Evolutionary conservation across 2,329 filamentous ascomycete genomes (phyloP).

Genomic region (Albophoma yamanashiensis): DNA sequence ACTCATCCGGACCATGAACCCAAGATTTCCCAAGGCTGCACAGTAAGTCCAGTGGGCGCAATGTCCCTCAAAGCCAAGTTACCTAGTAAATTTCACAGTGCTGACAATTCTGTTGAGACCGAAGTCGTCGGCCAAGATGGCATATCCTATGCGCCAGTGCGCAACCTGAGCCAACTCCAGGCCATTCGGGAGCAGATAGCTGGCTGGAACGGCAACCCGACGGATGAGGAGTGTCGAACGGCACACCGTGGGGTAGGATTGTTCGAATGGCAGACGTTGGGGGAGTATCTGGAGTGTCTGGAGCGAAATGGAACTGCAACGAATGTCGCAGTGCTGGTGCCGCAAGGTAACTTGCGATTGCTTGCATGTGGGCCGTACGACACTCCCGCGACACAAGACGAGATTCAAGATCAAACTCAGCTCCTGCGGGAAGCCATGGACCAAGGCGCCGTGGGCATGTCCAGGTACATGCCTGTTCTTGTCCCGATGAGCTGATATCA

Average conservation of each 20-base stretch:
- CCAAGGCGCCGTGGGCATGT: conserved; percentile 13
- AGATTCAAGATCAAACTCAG: conserved; percentile 10
- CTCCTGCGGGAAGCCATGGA: conserved; percentile 9
- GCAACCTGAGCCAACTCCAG: conserved; percentile 6
- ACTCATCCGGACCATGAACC: conserved; percentile 11
- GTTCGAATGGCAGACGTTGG: conserved; percentile 12
- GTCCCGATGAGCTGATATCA: background rate
- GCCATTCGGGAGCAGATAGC: conserved; percentile 13
- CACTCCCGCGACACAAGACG: conserved; percentile 5
- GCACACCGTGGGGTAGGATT: conserved; percentile 5
- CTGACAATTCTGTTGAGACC: conserved; percentile 5
- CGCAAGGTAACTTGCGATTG: conserved; percentile 12
- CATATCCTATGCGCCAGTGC: conserved; percentile 12
- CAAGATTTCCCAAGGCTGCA: conserved; percentile 14
- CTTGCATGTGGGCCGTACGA: conserved; percentile 13
- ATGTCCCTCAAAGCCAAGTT: background rate
- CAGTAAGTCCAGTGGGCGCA: conserved; percentile 4
- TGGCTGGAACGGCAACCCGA: conserved; percentile 14
- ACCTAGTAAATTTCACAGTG: background rate
- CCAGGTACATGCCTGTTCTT: conserved; percentile 5
- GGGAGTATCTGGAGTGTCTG: conserved; percentile 12
- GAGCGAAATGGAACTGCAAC: conserved; percentile 11
- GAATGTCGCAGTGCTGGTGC: conserved; percentile 13
- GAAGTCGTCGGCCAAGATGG: conserved; percentile 14
- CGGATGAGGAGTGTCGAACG: conserved; percentile 10